Conservation (phyloP, 305 asterid species). For the Striga hermonthica region DNA sequence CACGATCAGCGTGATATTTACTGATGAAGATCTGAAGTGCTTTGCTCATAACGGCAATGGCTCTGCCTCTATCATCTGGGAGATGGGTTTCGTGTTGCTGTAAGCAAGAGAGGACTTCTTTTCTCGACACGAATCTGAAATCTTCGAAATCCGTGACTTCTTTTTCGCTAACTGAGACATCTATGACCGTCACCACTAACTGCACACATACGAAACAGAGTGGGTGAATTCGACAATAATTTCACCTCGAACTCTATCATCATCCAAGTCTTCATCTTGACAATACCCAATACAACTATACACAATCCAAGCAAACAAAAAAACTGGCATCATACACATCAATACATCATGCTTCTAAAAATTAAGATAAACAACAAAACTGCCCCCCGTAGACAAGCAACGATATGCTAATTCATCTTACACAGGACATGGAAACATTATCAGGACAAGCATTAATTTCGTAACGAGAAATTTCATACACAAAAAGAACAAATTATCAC, state of each 20-base stretch:
- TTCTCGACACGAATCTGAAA: slow-evolving; percentile 63
- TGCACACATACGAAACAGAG: slow-evolving; percentile 31
- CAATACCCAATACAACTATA: not conserved
- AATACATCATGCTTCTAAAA: not conserved
- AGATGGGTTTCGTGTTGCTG: slow-evolving; percentile 35
- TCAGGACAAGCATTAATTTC: not conserved
- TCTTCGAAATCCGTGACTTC: slow-evolving; percentile 47
- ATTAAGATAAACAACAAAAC: not conserved
- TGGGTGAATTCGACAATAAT: slow-evolving; percentile 8
- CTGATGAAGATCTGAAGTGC: slow-evolving; percentile 54
- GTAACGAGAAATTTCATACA: not conserved
- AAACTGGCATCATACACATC: not conserved
- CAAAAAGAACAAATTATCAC: slow-evolving; percentile 27
- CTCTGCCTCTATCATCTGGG: slow-evolving; percentile 79
- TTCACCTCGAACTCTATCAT: not conserved
- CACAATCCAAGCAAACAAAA: not conserved
- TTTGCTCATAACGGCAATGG: slow-evolving; percentile 61
- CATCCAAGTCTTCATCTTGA: not conserved
- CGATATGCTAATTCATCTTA: not conserved
- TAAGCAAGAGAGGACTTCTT: slow-evolving; percentile 59
- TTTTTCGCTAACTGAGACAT: slow-evolving; percentile 58
- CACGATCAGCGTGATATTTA: slow-evolving; percentile 40
- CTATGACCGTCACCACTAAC: slow-evolving; percentile 72
- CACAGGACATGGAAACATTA: not conserved
- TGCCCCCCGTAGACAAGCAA: slow-evolving; percentile 2